Evolutionary conservation across 2,329 filamentous ascomycete genomes (phyloP), one percentile per base, ranked within the genome.

Genomic region (Diaporthe citrichinensis): DNA sequence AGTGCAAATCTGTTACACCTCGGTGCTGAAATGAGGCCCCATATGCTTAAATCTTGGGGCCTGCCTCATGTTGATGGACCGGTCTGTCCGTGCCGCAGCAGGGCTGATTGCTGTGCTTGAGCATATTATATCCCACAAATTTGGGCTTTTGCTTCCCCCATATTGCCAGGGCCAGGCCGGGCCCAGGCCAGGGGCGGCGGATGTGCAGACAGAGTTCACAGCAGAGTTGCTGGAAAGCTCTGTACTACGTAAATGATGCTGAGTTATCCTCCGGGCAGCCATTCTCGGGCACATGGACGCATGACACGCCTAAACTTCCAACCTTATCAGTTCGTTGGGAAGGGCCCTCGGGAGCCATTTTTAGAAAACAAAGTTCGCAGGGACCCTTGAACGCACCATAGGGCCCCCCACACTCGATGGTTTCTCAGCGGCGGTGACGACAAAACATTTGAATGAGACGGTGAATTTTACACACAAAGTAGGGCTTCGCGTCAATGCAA

Each of bases 291-390:
- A 68, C 62, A 41, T 61, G 59, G 10, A 53, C 65, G 65, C 65
- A 69, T 69, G 65, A 69, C 65, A 55, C 49, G 49, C 65, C 49
- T 69, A 55, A 55, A 5, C 65, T 55, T 69, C 15, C 49, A 69
- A 69, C 65, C 65, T 69, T 69, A 69, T 69, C 65, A 69, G 65
- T 25, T 69, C 49, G 65, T 69, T 55, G 65, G 65, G 49, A 69
- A 69, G 65, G 49, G 14, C 34, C 23, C 34, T 55, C 65, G 65
- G 65, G 65, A 55, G 49, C 65, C 65, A 69, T 69, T 69, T 69
- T 55, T 69, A 69, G 65, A 69, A 69, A 9, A 69, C 49, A 69
- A 25, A 41, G 46, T 53, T 68, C 31, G 46, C 62, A 68, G 65
- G 49, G 49, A 39, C 49, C 49, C 65, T 53, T 69, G 65, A 51